Evolutionary conservation across 768 basidiomycete genomes (phyloP), one percentile per base, ranked within the genome.

Genomic region (Cyclocybe cylindracea): DNA sequence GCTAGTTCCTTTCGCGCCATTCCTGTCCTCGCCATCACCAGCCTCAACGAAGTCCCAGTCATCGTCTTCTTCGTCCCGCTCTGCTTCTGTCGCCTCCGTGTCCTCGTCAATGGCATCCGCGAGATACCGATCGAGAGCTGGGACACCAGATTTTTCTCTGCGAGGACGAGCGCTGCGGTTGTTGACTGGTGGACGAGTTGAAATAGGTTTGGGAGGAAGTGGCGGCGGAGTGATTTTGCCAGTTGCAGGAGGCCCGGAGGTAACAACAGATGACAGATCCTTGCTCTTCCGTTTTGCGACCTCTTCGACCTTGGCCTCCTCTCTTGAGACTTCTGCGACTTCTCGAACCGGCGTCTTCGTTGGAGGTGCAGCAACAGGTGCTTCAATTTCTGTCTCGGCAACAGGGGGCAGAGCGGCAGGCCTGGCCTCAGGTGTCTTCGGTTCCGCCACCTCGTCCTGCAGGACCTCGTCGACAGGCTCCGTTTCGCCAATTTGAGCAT

Each of bases 11-110:
- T 86, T 85, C 19, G 86, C 73, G 13, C 91, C 91, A 55, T 94
- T 93, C 54, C 85, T 78, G 51, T 92, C 91, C 63, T 91, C 91
- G n/a, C 83, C 85, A 56, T 87, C 87, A 5, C 73, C 89, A 36
- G 81, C 82, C 61, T 93, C 90, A 54, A 96, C 79, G 56, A 94
- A 82, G 78, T 94, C 93, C 93, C 94, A 96, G 50, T 94, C 93
- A 38, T 92, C 89, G 45, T 93, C 91, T 48, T 85, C 83, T 16
- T 24, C 24, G 5, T 80, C 78, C n/a, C 74, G 71, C 61, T 74
- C 76, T 45, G 73, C 66, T 48, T 68, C 67, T 3, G 67, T 77
- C 44, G 60, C 69, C 50, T 71, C 74, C 35, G 66, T 64, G 47
- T 83, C 84, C 55, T 76, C 76, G 42, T 78, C 79, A 52, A 70